Evolutionary conservation across 495 filamentous ascomycete species (phyloP), one percentile per base, ranked within the genome.

Genomic region (Aspergillus bridgeri): DNA sequence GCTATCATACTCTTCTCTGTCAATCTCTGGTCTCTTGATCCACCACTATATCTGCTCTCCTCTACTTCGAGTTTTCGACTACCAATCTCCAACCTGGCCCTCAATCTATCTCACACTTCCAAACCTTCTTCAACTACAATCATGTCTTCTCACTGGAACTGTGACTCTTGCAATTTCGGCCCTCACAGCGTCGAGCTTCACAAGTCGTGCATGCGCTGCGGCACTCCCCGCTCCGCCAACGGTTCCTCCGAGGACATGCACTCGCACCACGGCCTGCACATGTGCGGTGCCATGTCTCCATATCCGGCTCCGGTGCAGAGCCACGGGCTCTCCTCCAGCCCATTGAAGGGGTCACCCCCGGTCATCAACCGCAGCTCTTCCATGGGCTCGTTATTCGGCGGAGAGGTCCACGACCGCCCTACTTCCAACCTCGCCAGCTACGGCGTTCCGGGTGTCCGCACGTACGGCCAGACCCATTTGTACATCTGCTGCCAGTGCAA

Each of bases 401-500:
- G 15, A 5, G 33, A 51, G 17, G 33, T 44, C 7, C 22, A 38
- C 15, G 24, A 51, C 43, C 42, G 20, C 22, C 20, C 25, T 17
- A 6, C 23, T 7, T 17, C 11, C 21, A 33, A 45, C 38, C n/a
- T 50, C 1, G 23, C 55, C 22, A 19, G 13, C 20, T 19, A 56
- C 18, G 19, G 23, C 7, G 20, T 18, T 19, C 8, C 19, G 11
- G 27, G 22, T 18, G 20, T 7, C 3, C 51, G 57, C 5, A 38
- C 43, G 13, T 49, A 61, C 45, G 33, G 23, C 17, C 15, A 43
- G 2, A 58, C 61, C 2, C 58, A 67, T 49, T 59, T 73, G 60
- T 79, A 72, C 50, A 64, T 73, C 51, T 79, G 76, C 65, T 79
- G 76, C 64, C 3, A 57, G 1, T 79, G 76, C 58, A 17, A 57